Conservation (phyloP, 2,329 filamentous ascomycete genomes). For the Ceratocystis diversiconidia region DNA sequence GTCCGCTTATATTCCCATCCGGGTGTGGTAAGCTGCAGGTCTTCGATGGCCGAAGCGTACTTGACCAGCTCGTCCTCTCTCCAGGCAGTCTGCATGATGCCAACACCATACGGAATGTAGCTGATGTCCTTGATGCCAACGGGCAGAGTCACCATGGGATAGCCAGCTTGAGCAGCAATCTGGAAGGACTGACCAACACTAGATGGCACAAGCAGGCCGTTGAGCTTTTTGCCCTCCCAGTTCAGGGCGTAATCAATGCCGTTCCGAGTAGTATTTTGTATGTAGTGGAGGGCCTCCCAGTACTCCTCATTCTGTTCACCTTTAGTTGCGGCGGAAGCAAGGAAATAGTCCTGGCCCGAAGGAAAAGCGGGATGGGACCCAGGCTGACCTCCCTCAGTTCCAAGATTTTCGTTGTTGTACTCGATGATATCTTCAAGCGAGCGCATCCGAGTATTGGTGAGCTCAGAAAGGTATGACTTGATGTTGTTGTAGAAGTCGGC, state of each 20-base stretch:
- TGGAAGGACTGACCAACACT: conserved; percentile 55
- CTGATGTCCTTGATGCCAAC: conserved; percentile 38
- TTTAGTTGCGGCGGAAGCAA: conserved; percentile 45
- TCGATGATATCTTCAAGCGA: conserved; percentile 51
- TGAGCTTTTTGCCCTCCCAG: conserved; percentile 28
- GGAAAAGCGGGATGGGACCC: conserved; percentile 45
- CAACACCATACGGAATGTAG: conserved; percentile 31
- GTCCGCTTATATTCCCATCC: conserved; percentile 33
- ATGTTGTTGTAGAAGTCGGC: conserved; percentile 54
- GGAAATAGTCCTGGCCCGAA: conserved; percentile 58
- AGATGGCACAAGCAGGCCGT: conserved; percentile 53
- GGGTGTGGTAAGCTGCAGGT: conserved; percentile 34
- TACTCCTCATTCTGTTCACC: conserved; percentile 52
- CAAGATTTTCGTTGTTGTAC: conserved; percentile 49
- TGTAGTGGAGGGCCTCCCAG: conserved; percentile 50
- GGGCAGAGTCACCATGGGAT: conserved; percentile 57
- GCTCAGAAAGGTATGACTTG: conserved; percentile 45
- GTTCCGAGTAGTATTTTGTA: conserved; percentile 42
- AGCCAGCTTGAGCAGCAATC: conserved; percentile 61
- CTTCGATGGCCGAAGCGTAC: conserved; percentile 50
- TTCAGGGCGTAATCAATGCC: conserved; percentile 56
- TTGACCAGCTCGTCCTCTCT: conserved; percentile 42
- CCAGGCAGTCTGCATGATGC: conserved; percentile 46
- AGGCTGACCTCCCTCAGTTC: conserved; percentile 51
- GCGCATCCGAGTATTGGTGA: conserved; percentile 45